Conservation (phyloP, 202 grass and related monocot species). For the Schoenoplectus triqueter region DNA sequence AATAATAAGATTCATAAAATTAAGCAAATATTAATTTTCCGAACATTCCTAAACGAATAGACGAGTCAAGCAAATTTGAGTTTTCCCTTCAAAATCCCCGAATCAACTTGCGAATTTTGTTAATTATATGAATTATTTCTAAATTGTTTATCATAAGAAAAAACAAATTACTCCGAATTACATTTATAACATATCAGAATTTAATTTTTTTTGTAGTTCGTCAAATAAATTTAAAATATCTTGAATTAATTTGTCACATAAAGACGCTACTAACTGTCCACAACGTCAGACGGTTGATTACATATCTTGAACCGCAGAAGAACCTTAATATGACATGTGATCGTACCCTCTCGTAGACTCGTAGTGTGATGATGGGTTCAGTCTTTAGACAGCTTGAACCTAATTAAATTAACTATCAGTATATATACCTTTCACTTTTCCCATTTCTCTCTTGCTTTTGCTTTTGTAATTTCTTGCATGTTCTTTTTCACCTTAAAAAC, state of each 20-base stretch:
- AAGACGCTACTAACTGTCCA: not conserved
- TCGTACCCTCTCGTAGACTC: not conserved
- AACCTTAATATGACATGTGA: not conserved
- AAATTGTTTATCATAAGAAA: no score
- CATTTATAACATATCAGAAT: no score
- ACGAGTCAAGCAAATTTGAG: no score
- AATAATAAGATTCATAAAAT: no score
- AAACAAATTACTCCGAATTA: no score
- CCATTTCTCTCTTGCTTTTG: not conserved
- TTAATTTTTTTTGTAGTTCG: no score
- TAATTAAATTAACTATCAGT: not conserved
- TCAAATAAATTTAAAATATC: no score
- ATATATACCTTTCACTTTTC: not conserved
- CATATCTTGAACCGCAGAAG: not conserved
- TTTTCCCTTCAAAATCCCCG: no score
- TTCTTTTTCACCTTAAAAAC: slow-evolving; percentile 23
- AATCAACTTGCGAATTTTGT: no score
- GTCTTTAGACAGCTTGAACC: not conserved
- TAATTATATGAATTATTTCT: no score
- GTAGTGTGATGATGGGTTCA: not conserved
- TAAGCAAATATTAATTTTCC: no score
- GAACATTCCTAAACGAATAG: no score
- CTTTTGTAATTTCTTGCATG: not conserved
- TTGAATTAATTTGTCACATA: not conserved
- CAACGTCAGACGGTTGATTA: not conserved